Conservation (phyloP, 306 rosid species). For the Lablab purpureus region DNA sequence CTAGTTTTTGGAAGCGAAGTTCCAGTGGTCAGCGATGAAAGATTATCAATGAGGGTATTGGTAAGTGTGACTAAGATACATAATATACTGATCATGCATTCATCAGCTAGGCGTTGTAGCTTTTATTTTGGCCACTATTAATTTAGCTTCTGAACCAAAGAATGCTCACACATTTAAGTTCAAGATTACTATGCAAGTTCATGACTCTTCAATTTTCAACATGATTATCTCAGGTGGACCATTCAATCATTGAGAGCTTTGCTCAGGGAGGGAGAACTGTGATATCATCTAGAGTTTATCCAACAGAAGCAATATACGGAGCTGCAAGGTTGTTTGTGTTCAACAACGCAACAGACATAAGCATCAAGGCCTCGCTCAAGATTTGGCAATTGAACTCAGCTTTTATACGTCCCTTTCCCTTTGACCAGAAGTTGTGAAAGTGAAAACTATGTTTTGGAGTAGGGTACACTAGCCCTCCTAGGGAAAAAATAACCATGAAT, state of each 20-base stretch:
- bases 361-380: slow-evolving; percentile 69
- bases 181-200: not conserved
- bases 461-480: not conserved
- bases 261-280: slow-evolving; percentile 85
- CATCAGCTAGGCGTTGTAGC: not conserved
- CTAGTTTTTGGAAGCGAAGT: slow-evolving; percentile 67
- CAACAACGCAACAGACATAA: slow-evolving; percentile 79
- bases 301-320: slow-evolving; percentile 88
- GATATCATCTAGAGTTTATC: slow-evolving; percentile 78
- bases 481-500: not conserved
- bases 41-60: slow-evolving; percentile 63
- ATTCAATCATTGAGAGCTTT: slow-evolving; percentile 86
- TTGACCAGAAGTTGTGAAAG: slow-evolving; percentile 45
- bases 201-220: slow-evolving; percentile 1
- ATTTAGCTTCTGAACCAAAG: not conserved
- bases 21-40: slow-evolving; percentile 76
- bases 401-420: slow-evolving; percentile 73
- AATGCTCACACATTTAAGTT: not conserved
- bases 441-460: not conserved
- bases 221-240: slow-evolving; percentile 70
- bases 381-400: slow-evolving; percentile 82
- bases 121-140: not conserved
- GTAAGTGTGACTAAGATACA: slow-evolving; percentile 50
- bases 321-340: slow-evolving; percentile 78
- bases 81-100: not conserved